A percentile compares a stretch with the other conserved stretches of the same genome.
These are phyloP conservation scores for Cryptococcus wingfieldii DNA, from an alignment of 1,284 basidiomycete genomes.

Conservation along the genomic window DNA sequence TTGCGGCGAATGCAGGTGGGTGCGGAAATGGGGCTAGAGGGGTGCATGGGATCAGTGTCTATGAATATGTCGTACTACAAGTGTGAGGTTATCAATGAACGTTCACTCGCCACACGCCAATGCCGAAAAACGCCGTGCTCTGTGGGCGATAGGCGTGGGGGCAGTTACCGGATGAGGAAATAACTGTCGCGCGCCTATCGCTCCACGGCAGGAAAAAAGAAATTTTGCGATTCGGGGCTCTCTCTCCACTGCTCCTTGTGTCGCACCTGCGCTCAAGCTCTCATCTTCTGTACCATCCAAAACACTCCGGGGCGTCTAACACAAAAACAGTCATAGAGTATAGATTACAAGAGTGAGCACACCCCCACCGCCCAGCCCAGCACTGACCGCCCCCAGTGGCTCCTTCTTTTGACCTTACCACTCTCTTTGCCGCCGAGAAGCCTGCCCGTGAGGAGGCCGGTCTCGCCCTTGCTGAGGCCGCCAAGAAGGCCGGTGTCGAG, in stretches of 20 bases:
- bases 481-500: slow-evolving; percentile 80
- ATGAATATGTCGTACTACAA: too few relatives aligned
- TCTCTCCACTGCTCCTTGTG: background rate
- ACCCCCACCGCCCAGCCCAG: too few relatives aligned
- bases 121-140: background rate
- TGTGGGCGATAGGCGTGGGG: too few relatives aligned
- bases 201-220: too few relatives aligned
- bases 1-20: slow-evolving; percentile 64
- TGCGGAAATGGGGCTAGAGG: slow-evolving; percentile 54
- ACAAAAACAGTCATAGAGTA: background rate
- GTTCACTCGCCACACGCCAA: background rate
- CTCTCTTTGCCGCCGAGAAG: slow-evolving; percentile 50
- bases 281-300: too few relatives aligned
- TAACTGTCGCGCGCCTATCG: background rate
- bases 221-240: too few relatives aligned
- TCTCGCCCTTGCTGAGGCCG: slow-evolving; percentile 64
- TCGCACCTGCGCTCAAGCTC: slow-evolving; percentile 1
- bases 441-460: slow-evolving; percentile 64
- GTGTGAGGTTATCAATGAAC: too few relatives aligned
- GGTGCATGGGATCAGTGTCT: too few relatives aligned
- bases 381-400: slow-evolving; percentile 28
- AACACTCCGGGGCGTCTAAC: too few relatives aligned
- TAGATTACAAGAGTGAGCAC: slow-evolving; percentile 18
- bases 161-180: background rate
- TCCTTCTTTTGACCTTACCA: slow-evolving; percentile 47